Percentiles rank a stretch among this genome's conserved stretches.
Conservation (phyloP, 1,284 basidiomycete genomes). For the Malassezia slooffiae region DNA sequence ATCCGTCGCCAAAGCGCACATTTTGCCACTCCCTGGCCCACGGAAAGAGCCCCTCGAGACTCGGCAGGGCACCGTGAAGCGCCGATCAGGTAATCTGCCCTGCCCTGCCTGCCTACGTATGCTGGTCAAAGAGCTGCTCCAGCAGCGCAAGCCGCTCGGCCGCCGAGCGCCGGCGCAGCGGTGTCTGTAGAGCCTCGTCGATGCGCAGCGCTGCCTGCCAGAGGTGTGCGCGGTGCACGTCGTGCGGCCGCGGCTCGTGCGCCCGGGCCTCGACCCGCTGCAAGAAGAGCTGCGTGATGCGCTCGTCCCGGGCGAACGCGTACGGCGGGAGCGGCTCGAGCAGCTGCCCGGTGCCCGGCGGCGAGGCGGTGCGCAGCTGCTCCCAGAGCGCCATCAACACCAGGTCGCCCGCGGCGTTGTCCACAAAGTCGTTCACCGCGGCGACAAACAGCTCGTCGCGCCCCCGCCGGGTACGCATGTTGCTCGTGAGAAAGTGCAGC, state of each 20-base stretch:
- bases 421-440: constrained; percentile 36
- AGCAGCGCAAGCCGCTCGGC: neutral
- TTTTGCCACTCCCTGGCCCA: too few relatives aligned
- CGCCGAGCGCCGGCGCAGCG: constrained; percentile 1
- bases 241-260: neutral
- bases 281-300: constrained; percentile 1
- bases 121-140: neutral
- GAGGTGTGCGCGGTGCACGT: neutral
- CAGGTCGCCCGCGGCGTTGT: constrained; percentile 37
- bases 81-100: too few relatives aligned
- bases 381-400: constrained; percentile 38
- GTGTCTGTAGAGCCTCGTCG: constrained; percentile 1
- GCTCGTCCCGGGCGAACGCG: constrained; percentile 14
- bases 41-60: too few relatives aligned
- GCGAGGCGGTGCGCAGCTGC: neutral
- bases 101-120: too few relatives aligned
- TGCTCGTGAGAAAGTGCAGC: constrained; percentile 28
- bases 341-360: too few relatives aligned
- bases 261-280: neutral
- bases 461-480: constrained; percentile 8
- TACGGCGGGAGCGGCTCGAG: constrained; percentile 3
- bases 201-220: constrained; percentile 4
- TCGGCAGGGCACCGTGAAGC: too few relatives aligned
- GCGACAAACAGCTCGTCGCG: constrained; percentile 18
- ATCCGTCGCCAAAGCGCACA: too few relatives aligned